Evolutionary conservation across 2,329 filamentous ascomycete genomes (phyloP).

Genomic region (Neoascochyta sp.): DNA sequence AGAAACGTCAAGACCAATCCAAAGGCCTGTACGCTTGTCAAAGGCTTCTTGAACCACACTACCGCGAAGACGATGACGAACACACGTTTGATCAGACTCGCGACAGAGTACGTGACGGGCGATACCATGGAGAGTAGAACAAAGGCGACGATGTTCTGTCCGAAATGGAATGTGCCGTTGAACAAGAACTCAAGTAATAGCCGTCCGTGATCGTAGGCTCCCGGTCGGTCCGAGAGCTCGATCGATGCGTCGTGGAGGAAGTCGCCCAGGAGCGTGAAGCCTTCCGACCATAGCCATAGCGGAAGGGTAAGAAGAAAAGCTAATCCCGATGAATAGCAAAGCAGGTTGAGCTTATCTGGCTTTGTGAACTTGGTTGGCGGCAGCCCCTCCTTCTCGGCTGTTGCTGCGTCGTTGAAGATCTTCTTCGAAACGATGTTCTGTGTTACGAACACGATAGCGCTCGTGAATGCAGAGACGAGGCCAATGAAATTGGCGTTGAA

Average conservation of each 20-base stretch:
- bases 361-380: conserved; percentile 63
- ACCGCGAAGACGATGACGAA: conserved; percentile 95
- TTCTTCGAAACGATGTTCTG: conserved; percentile 99
- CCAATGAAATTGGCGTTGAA: conserved; percentile 86
- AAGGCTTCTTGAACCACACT: conserved; percentile 90
- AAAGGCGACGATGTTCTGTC: conserved; percentile 93
- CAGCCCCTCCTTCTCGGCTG: conserved; percentile 69
- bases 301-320: conserved; percentile 85
- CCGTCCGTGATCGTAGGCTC: conserved; percentile 61
- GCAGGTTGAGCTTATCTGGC: conserved; percentile 91
- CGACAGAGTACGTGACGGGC: conserved; percentile 95
- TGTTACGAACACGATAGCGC: conserved; percentile 92
- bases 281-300: conserved; percentile 92
- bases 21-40: conserved; percentile 74
- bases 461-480: conserved; percentile 81
- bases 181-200: conserved; percentile 83
- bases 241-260: conserved; percentile 79
- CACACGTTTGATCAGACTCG: conserved; percentile 92
- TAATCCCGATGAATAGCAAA: conserved; percentile 94
- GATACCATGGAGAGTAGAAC: conserved; percentile 88
- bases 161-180: conserved; percentile 95
- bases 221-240: conserved; percentile 71
- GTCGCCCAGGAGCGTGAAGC: conserved; percentile 70
- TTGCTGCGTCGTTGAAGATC: conserved; percentile 90
- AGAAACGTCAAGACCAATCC: conserved; percentile 88